Percentiles rank a stretch among this genome's conserved stretches.
phyloP scores from a whole-genome alignment of 2,329 filamentous ascomycete species.

The Esteya vermicola region DNA sequence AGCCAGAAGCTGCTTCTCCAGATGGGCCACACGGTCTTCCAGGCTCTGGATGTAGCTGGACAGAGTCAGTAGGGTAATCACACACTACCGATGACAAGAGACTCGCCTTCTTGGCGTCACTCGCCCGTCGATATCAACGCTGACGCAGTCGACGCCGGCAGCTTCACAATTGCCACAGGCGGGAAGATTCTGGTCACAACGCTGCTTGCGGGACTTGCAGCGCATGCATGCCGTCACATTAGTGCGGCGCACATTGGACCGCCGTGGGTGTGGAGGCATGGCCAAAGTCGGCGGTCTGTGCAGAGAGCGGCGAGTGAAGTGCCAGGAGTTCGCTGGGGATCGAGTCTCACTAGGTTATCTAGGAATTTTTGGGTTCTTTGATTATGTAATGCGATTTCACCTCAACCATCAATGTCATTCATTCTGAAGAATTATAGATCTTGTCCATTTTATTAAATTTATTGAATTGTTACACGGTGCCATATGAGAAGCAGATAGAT shows the following conservation, averaged over 20 bases:
- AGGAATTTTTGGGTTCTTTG: too few relatives aligned
- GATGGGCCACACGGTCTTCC: not conserved
- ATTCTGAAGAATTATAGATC: too few relatives aligned
- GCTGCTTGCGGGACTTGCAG: constrained; percentile 1
- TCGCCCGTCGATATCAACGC: not conserved
- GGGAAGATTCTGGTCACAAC: not conserved
- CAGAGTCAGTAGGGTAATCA: not conserved
- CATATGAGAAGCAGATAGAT: too few relatives aligned
- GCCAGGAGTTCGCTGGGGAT: too few relatives aligned
- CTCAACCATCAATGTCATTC: too few relatives aligned
- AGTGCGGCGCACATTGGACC: not conserved
- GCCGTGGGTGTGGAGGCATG: not conserved
- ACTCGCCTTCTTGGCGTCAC: not conserved
- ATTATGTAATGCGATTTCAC: too few relatives aligned
- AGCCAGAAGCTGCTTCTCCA: not conserved
- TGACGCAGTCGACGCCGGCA: not conserved
- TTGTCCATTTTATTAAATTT: too few relatives aligned
- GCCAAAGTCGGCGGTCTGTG: too few relatives aligned
- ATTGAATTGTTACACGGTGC: too few relatives aligned
- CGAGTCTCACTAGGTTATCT: too few relatives aligned
- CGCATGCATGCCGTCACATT: constrained; percentile 2
- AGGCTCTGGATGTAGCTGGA: not conserved
- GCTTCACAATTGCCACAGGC: not conserved
- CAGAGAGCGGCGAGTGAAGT: too few relatives aligned
- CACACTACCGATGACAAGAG: not conserved